phyloP scores from a whole-genome alignment of 805 yeast genomes.

The Yarrowia sp. region DNA sequence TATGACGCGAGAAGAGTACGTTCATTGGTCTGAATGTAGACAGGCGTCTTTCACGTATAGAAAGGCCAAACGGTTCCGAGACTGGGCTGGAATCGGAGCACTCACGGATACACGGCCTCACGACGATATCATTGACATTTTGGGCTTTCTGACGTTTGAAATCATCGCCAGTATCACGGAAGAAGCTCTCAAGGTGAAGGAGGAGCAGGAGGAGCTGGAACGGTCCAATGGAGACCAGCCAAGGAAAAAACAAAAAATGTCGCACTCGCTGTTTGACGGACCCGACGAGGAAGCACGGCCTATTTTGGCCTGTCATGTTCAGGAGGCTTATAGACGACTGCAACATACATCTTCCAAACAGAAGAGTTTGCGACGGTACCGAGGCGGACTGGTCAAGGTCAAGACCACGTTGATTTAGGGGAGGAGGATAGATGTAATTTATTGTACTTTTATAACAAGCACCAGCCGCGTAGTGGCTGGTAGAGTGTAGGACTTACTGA shows the following conservation, averaged over 20 bases:
- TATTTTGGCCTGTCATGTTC: conserved; percentile 71
- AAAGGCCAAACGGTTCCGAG: conserved; percentile 89
- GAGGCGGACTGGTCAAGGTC: conserved; percentile 60
- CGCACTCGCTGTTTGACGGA: conserved; percentile 60
- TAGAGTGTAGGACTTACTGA: no score
- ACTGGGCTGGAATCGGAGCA: conserved; percentile 88
- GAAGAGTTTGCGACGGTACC: conserved; percentile 64
- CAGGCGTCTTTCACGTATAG: conserved; percentile 96
- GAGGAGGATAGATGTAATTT: background rate
- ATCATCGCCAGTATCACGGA: conserved; percentile 94
- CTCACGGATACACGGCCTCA: conserved; percentile 87
- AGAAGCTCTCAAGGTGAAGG: conserved; percentile 78
- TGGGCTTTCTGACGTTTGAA: conserved; percentile 94
- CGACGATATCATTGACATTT: conserved; percentile 93
- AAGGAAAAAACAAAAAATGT: conserved; percentile 8
- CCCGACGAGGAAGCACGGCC: conserved; percentile 84
- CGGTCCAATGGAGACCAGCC: conserved; percentile 48
- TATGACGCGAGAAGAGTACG: conserved; percentile 97
- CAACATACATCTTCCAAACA: conserved; percentile 58
- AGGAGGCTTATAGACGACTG: conserved; percentile 82
- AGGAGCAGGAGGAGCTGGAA: conserved; percentile 56
- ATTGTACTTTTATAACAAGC: background rate
- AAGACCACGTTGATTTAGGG: conserved; percentile 39
- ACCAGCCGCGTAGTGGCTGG: no score
- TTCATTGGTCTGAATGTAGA: conserved; percentile 98